Evolutionary conservation across 2,329 filamentous ascomycete species (phyloP), one percentile per base, ranked within the genome.

Genomic region (Hymenoscyphus repandus): DNA sequence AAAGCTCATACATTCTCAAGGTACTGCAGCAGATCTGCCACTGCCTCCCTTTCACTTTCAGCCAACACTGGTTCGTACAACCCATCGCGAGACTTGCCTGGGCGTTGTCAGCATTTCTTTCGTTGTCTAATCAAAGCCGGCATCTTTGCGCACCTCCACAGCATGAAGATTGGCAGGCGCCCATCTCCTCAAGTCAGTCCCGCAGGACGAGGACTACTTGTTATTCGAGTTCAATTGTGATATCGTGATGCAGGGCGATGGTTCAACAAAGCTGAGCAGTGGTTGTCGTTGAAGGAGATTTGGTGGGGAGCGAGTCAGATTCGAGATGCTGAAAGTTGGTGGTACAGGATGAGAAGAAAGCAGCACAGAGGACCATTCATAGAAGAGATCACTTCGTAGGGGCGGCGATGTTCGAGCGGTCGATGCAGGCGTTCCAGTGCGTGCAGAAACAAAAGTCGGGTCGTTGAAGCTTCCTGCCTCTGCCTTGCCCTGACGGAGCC

Each of bases 31-130:
- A 99, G 77, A 69, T 99, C 93, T 59, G 93, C 91, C 49, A 99
- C 93, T 49, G 93, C 93, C 74, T 97, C 93, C 65, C 93, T 83
- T 74, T 99, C 93, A 73, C 88, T 95, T 68, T 99, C 93, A 64
- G 91, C 91, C 56, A 99, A 80, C 50, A 93, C 88, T 47, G 87
- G 86, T 69, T 93, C 88, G 69, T 92, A 91, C 58, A 90, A 78
- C 60, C 83, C 85, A 78, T 92, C 88, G 70, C 85, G 85, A 70
- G 86, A 81, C 72, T 85, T 86, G 66, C 84, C 87, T 87, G 54
- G 50, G 52, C 42, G 49, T 52, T 50, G 64, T 72, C 57, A 72
- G 67, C 57, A 49, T 57, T 48, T 56, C 49, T 50, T 27, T 27
- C 50, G 58, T 53, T 27, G 43, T 51, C 41, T 20, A 36, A 58